These are phyloP conservation scores for Podospora australis DNA, from an alignment of 495 filamentous ascomycete genomes.

Conservation along the genomic window DNA sequence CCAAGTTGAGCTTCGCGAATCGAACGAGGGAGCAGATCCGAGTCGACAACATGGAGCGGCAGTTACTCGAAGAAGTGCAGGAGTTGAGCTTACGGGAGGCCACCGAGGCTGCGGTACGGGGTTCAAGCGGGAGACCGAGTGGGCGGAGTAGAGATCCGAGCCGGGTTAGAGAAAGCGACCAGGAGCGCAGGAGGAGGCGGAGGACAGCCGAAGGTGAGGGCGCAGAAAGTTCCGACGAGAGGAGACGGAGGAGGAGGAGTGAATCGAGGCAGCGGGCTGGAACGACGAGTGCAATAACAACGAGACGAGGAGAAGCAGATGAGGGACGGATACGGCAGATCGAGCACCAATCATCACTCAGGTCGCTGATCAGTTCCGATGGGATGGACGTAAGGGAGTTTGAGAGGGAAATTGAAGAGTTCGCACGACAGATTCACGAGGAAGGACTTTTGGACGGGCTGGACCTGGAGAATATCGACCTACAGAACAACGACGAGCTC, in stretches of 20 bases:
- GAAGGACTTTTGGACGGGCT: constrained; percentile 82
- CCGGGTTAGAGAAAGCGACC: constrained; percentile 8
- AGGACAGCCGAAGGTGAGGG: constrained; percentile 26
- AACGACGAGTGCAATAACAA: too few relatives aligned
- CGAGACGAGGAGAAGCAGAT: constrained; percentile 27
- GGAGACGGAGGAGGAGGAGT: constrained; percentile 28
- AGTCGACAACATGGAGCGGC: constrained; percentile 58
- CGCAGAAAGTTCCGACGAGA: constrained; percentile 19
- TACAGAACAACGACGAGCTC: constrained; percentile 73
- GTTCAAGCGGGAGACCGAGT: background rate
- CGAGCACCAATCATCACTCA: constrained; percentile 78
- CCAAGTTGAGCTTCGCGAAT: constrained; percentile 40
- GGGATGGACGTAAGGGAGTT: constrained; percentile 68
- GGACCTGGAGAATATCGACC: constrained; percentile 73
- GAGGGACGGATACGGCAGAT: constrained; percentile 45
- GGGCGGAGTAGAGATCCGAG: constrained; percentile 8
- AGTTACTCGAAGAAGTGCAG: constrained; percentile 63
- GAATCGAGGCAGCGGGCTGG: constrained; percentile 34
- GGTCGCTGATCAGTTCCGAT: constrained; percentile 71
- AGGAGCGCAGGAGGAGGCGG: constrained; percentile 22
- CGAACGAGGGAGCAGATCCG: constrained; percentile 40
- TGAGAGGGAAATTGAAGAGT: constrained; percentile 67
- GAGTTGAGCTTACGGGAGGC: constrained; percentile 66
- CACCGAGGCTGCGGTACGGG: constrained; percentile 6
- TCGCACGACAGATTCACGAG: constrained; percentile 79